Percentiles rank a stretch among this genome's conserved stretches.
phyloP scores from a whole-genome alignment of 768 basidiomycete genomes.

The Leucocoprinus leucothites region DNA sequence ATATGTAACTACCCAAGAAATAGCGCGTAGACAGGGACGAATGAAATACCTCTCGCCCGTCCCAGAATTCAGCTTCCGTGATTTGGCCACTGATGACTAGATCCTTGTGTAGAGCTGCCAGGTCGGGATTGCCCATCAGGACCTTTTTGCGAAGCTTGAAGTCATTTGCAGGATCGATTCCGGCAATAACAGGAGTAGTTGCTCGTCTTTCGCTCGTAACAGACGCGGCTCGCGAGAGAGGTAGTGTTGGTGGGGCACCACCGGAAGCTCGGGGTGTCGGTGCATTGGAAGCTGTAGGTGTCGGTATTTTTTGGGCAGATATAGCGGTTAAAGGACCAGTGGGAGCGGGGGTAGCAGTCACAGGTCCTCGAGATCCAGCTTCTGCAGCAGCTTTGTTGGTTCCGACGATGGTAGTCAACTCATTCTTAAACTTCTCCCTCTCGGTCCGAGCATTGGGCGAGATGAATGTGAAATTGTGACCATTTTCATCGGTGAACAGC shows the following conservation, averaged over 20 bases:
- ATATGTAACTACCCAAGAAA: constrained; percentile 14
- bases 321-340: constrained; percentile 26
- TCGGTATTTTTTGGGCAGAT: constrained; percentile 14
- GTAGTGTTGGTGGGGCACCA: constrained; percentile 41
- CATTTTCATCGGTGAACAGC: constrained; percentile 63
- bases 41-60: constrained; percentile 77
- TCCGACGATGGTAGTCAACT: constrained; percentile 73
- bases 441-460: constrained; percentile 63
- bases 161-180: constrained; percentile 60
- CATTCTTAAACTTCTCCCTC: constrained; percentile 79
- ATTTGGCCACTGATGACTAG: constrained; percentile 85
- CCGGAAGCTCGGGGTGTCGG: constrained; percentile 21
- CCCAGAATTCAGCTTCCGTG: constrained; percentile 96
- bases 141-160: constrained; percentile 79
- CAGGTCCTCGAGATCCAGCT: constrained; percentile 12
- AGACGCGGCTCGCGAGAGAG: constrained; percentile 58
- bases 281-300: constrained; percentile 23
- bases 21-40: constrained; percentile 11
- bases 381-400: constrained; percentile 54
- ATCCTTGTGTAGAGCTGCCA: constrained; percentile 80
- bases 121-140: constrained; percentile 71
- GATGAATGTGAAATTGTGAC: constrained; percentile 82
- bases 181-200: constrained; percentile 50
- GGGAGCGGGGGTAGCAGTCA: constrained; percentile 15
- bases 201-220: constrained; percentile 50